A percentile compares a stretch with the other conserved stretches of the same genome.
These are phyloP conservation scores for Biscogniauxia sp. DNA, from an alignment of 2,329 filamentous ascomycete species.

Conservation along the genomic window DNA sequence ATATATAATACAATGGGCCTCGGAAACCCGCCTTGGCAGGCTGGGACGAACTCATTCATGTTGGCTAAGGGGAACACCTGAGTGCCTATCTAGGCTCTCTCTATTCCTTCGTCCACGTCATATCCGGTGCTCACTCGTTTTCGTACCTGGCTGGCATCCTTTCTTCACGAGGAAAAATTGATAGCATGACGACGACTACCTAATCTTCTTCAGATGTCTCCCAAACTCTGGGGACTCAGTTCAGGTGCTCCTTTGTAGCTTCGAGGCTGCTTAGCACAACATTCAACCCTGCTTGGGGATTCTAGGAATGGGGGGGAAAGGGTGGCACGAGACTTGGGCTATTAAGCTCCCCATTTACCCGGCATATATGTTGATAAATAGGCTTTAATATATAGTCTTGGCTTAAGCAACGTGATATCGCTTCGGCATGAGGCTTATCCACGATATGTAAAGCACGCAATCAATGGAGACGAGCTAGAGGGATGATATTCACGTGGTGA, in stretches of 20 bases:
- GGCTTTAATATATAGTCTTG: slow-evolving; percentile 15
- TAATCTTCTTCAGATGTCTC: background rate
- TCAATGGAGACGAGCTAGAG: background rate
- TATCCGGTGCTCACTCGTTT: background rate
- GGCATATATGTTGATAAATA: slow-evolving; percentile 8
- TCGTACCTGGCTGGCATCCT: background rate
- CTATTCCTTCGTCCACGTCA: background rate
- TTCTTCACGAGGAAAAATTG: background rate
- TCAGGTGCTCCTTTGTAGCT: background rate
- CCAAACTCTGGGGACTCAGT: background rate
- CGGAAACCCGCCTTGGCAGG: background rate
- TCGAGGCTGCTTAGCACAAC: background rate
- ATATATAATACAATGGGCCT: slow-evolving; percentile 2
- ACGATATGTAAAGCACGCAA: slow-evolving; percentile 4
- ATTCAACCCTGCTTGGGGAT: background rate
- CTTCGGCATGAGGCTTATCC: slow-evolving; percentile 8
- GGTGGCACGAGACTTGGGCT: slow-evolving; percentile 5
- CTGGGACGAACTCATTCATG: background rate
- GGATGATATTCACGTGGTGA: slow-evolving; percentile 9
- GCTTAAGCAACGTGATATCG: slow-evolving; percentile 11
- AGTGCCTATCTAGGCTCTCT: background rate
- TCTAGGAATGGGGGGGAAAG: background rate
- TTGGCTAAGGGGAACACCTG: background rate
- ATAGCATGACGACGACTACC: background rate
- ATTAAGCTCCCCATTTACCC: slow-evolving; percentile 18